Conservation (phyloP, 768 basidiomycete genomes). For the Favolaschia claudopus region DNA sequence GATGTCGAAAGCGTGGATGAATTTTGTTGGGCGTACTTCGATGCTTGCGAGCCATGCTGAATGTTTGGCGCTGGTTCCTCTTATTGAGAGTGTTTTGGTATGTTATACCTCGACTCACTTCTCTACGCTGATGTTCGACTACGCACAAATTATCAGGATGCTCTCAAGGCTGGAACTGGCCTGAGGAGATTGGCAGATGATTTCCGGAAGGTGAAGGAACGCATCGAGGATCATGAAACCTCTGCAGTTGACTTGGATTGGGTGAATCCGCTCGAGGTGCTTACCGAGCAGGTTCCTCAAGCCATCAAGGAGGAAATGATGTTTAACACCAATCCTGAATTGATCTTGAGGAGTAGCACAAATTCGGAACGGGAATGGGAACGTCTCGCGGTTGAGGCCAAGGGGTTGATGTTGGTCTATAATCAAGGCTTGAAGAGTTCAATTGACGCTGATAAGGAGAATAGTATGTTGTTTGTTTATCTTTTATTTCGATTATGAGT, state of each 20-base stretch:
- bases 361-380: constrained; percentile 3
- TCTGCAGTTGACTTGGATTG: neutral
- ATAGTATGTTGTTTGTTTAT: constrained; percentile 7
- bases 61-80: constrained; percentile 18
- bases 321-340: constrained; percentile 9
- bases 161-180: neutral
- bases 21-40: constrained; percentile 11
- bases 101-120: neutral
- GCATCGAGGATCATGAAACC: too few species aligned
- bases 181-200: constrained; percentile 7
- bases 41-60: constrained; percentile 10
- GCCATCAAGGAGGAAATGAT: neutral
- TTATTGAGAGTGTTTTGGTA: constrained; percentile 28
- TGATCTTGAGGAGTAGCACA: neutral
- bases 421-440: constrained; percentile 7
- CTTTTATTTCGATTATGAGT: neutral
- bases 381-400: neutral
- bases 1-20: constrained; percentile 28
- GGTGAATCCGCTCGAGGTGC: constrained; percentile 8
- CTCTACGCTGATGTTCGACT: neutral
- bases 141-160: constrained; percentile 19
- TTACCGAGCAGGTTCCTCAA: neutral
- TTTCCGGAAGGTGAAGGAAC: neutral
- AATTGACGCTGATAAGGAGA: constrained; percentile 20
- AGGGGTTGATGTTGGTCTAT: constrained; percentile 6